Evolutionary conservation across 75 land plant genomes (phyloP), one percentile per base, ranked within the genome.

Genomic region (Picea glauca): DNA sequence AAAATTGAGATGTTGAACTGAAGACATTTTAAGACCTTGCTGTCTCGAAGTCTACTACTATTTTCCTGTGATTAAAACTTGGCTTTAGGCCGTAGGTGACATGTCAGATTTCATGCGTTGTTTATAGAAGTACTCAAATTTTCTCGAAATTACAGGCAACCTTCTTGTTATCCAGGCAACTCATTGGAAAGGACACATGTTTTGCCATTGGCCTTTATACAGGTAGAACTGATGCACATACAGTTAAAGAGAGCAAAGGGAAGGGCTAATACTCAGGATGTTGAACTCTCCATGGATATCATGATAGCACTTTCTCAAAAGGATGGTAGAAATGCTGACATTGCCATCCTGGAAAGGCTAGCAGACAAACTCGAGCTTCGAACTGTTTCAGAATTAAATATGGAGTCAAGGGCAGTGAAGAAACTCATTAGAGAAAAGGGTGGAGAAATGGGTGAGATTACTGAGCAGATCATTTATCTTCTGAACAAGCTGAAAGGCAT

Each of bases 241-340:
- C 96, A 93, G 67, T 77, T 93, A 15, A 86, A 74, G 77, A 80
- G 93, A 81, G 89, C 88, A 18, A 93, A 86, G 77, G 83, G 80
- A 58, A 77, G 91, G 77, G 86, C 82, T 14, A 91, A 93, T 21
- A 86, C 85, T 59, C 85, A 86, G 30, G 96, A 93, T 57, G 74
- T 84, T 1, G 90, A 91, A 78, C 87, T 91, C 13, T 78, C 81
- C 17, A 82, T 88, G 85, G 91, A 91, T 78, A 67, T 93, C 58
- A 88, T 88, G 86, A 80, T 87, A 30, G 86, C 87, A 12, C 74
- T 91, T 31, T 80, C 80, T 4, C 81, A 85, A 31, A 75, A 81
- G 13, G 88, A 86, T 57, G 91, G 88, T 15, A 59, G 87, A 46
- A 87, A 81, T 64, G 84, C 90, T 21, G 91, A 89, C 62, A 62